These are phyloP conservation scores for Picea glauca DNA, from an alignment of 75 land plant genomes.

Conservation along the genomic window DNA sequence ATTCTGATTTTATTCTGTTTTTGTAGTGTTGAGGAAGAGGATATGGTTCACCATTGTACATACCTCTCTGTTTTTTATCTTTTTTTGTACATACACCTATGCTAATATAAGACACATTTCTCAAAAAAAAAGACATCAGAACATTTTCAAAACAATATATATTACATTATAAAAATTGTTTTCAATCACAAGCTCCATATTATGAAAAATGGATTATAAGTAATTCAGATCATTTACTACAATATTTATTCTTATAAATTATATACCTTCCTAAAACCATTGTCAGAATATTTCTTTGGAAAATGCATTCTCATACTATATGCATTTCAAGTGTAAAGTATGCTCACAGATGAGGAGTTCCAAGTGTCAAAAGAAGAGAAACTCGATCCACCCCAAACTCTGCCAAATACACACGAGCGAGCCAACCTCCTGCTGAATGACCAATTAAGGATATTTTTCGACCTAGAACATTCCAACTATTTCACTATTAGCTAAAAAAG, in stretches of 20 bases:
- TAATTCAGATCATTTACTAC: background rate
- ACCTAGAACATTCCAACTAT: conserved; percentile 19
- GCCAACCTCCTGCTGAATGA: conserved; percentile 98
- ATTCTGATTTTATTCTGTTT: too few species aligned
- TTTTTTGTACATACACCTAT: too few species aligned
- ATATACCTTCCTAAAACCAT: conserved; percentile 9
- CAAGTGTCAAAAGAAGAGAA: conserved; percentile 82
- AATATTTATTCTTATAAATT: conserved; percentile 6
- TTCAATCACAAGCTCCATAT: too few species aligned
- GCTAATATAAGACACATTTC: too few species aligned
- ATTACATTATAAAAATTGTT: too few species aligned
- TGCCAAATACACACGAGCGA: conserved; percentile 89
- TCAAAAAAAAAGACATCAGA: too few species aligned
- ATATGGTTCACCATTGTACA: too few species aligned
- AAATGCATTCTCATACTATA: conserved; percentile 5
- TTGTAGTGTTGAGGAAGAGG: too few species aligned
- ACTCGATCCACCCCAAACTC: conserved; percentile 67
- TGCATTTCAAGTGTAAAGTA: conserved; percentile 10
- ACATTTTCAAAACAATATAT: too few species aligned
- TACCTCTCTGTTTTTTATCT: too few species aligned
- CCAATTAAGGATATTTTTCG: conserved; percentile 70
- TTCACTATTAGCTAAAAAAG: background rate
- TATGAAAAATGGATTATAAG: too few species aligned
- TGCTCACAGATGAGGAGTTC: conserved; percentile 91
- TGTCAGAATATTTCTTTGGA: background rate